Percentiles rank a stretch among this genome's conserved stretches.
phyloP scores from a whole-genome alignment of 306 rosid genomes.

The Cajanus cajan region DNA sequence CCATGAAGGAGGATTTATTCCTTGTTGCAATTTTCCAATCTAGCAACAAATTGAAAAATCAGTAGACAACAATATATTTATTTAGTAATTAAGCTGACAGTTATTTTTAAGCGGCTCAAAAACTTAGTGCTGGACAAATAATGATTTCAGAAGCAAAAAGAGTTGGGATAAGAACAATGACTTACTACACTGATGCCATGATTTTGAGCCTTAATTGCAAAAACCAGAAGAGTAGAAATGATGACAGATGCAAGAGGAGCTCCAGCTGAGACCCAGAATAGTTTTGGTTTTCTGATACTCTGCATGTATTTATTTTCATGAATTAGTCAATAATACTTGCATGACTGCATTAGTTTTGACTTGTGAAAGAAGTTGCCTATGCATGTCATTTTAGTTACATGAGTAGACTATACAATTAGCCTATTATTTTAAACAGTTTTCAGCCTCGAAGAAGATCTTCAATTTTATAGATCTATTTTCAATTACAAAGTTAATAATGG shows the following conservation, averaged over 20 bases:
- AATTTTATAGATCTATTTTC: no score
- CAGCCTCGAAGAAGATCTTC: no score
- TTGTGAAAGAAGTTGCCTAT: no score
- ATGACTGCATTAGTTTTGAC: no score
- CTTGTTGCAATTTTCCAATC: constrained; percentile 85
- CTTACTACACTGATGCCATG: constrained; percentile 86
- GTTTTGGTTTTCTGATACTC: constrained; percentile 73
- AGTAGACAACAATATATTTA: background rate
- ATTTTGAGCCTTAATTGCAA: constrained; percentile 62
- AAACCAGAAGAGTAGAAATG: constrained; percentile 70
- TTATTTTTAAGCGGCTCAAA: background rate
- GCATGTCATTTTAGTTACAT: no score
- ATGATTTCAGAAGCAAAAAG: background rate
- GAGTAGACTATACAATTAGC: no score
- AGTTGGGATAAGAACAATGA: background rate
- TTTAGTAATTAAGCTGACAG: background rate
- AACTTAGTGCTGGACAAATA: background rate
- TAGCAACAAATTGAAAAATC: constrained; percentile 30
- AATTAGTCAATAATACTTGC: background rate
- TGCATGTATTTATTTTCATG: constrained; percentile 31
- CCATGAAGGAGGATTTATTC: constrained; percentile 91
- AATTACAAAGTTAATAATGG: no score
- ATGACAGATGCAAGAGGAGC: constrained; percentile 84
- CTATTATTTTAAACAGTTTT: no score
- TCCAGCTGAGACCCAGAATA: constrained; percentile 97